Conservation (phyloP, 768 basidiomycete species). For the Tricholoma matsutake region DNA sequence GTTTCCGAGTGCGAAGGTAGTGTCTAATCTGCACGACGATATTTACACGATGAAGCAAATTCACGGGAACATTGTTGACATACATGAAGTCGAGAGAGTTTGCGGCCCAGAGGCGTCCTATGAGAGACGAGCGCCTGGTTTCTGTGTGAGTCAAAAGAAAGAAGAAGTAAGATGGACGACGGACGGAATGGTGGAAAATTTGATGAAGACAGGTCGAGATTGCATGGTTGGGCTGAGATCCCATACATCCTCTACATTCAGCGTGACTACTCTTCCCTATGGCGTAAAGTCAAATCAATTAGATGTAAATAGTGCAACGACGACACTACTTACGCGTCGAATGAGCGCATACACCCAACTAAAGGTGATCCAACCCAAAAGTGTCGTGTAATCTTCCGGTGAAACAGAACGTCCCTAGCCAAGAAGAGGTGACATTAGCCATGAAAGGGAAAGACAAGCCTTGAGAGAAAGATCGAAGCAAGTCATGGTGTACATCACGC, state of each 20-base stretch:
- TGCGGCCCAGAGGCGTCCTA: too few species aligned
- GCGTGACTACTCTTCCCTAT: conserved; percentile 50
- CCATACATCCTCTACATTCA: conserved; percentile 75
- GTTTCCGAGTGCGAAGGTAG: too few species aligned
- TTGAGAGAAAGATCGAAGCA: not conserved
- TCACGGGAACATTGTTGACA: too few species aligned
- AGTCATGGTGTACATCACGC: too few species aligned
- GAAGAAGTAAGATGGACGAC: too few species aligned
- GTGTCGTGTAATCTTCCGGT: conserved; percentile 73
- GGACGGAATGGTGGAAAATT: conserved; percentile 45
- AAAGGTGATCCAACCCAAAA: conserved; percentile 72
- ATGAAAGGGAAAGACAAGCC: too few species aligned
- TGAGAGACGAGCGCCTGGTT: too few species aligned
- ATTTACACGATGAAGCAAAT: too few species aligned
- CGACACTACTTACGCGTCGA: conserved; percentile 33
- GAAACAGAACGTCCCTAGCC: conserved; percentile 46
- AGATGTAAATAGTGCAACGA: not conserved
- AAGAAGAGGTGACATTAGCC: not conserved
- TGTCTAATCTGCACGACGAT: too few species aligned
- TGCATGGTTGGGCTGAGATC: conserved; percentile 63
- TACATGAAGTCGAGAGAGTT: too few species aligned
- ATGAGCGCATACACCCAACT: conserved; percentile 69
- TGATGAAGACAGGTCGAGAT: conserved; percentile 60
- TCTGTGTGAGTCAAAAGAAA: too few species aligned
- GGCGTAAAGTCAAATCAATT: not conserved